A percentile compares a stretch with the other conserved stretches of the same genome.
phyloP scores from a whole-genome alignment of 2,329 filamentous ascomycete species.

The Aspergillus calidoustus region DNA sequence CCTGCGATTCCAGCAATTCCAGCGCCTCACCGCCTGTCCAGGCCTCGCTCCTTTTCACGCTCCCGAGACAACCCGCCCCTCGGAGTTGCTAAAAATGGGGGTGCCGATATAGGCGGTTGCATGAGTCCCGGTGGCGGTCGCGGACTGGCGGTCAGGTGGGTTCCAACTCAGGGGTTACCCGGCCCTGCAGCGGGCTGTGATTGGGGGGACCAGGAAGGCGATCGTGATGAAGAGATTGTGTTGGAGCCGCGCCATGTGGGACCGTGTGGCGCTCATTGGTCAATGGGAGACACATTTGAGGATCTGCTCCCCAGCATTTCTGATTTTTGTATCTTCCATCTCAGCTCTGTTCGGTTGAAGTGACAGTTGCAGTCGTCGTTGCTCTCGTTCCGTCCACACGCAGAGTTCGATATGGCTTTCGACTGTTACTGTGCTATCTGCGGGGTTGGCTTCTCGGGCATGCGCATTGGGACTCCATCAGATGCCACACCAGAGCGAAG shows the following conservation, averaged over 20 bases:
- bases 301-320: background rate
- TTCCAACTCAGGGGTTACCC: background rate
- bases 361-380: background rate
- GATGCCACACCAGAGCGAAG: constrained; percentile 24
- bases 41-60: too few species aligned
- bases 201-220: background rate
- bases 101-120: background rate
- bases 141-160: background rate
- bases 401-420: constrained; percentile 22
- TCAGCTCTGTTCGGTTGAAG: background rate
- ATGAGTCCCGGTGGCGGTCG: background rate
- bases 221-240: background rate
- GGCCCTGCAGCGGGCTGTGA: background rate
- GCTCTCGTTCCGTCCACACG: background rate
- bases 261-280: background rate
- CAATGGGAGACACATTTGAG: background rate
- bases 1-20: too few species aligned
- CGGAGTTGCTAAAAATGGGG: background rate
- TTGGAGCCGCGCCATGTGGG: background rate
- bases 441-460: constrained; percentile 27
- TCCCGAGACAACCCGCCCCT: too few species aligned
- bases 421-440: constrained; percentile 31
- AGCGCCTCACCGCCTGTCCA: background rate
- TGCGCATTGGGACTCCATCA: constrained; percentile 27
- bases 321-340: background rate